Base-by-base conservation (phyloP, 2,329 filamentous ascomycete genomes). In the Arthrobotrys sphaeroides region DNA sequence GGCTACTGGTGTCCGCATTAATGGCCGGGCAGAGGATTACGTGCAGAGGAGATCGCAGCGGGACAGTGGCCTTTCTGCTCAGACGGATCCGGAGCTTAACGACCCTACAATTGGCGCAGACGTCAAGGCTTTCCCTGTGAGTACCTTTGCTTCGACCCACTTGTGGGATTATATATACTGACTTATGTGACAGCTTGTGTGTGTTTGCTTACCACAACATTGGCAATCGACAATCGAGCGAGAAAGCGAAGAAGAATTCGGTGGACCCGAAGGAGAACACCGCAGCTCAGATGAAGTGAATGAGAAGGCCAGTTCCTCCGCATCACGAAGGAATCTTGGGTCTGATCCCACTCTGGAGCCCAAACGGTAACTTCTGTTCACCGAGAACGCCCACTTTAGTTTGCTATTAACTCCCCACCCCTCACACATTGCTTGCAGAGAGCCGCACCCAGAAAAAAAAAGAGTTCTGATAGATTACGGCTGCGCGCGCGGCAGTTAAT, bases 221-320 rank as follows among this genome's bases (percentile, higher is more conserved):
- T 99, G 94, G 94, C 89, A 90, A 81, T 97, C 95, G 84, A 98
- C 94, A 1, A 96, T 98, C 79, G 94, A 98, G 78, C 93, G 93
- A 73, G 94, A 97, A 49, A 73, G 65, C 64, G 72, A 75, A 69
- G 72, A 68, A 40, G 72, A 62, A 10, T 75, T 68, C 42, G 70
- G 59, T 26, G 45, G 13, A 10, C 42, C 53, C 18, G 64, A 33
- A 24, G 38, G 31, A 13, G 33, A 31, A 16, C 57, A 38, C 38
- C 67, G 40, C 22, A 65, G 40, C 49, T 72, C 67, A 26, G 67
- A 72, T 16, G 67, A 72, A 42, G 42, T 69, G 36, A 75, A 75
- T 43, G 72, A 75, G 59, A 75, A 75, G 49, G 47, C 64, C 57
- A 69, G 72, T 53, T 75, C 72, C 10, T 75, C 72, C 20, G 40